A percentile compares a stretch with the other conserved stretches of the same genome.
Evolutionary conservation across 73 alveolate species (phyloP).

Genomic region (Paraurostyla sp.): DNA sequence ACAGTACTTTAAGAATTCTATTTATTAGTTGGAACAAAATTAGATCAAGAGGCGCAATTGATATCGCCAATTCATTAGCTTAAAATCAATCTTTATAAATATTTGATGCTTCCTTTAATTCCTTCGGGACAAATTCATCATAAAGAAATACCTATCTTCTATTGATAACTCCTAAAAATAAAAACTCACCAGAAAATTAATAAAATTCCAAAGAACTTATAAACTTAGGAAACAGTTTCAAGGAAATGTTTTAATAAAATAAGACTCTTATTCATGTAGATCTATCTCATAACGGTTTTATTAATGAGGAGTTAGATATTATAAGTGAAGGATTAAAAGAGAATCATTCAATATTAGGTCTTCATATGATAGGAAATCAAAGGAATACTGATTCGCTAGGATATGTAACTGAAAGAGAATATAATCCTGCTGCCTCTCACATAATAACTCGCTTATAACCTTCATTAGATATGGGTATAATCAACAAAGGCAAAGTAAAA

Average conservation of each 20-base stretch:
- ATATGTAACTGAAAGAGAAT: conserved; percentile 5
- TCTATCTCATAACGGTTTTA: conserved; percentile 65
- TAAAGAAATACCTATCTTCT: neutral
- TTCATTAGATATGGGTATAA: conserved; percentile 48
- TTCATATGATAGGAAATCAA: conserved; percentile 76
- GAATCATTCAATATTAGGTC: conserved; percentile 75
- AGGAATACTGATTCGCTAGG: conserved; percentile 65
- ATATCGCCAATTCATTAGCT: conserved; percentile 55
- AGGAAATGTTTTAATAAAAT: conserved; percentile 41
- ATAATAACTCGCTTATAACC: conserved; percentile 43
- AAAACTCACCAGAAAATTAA: neutral
- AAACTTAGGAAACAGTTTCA: neutral
- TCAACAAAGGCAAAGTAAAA: neutral
- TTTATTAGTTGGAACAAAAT: conserved; percentile 75
- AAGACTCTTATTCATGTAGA: conserved; percentile 72
- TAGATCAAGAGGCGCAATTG: conserved; percentile 70
- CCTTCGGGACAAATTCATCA: conserved; percentile 61
- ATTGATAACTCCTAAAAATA: neutral
- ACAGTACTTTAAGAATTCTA: neutral
- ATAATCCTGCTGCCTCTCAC: conserved; percentile 51
- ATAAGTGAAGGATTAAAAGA: conserved; percentile 70
- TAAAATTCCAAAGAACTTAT: neutral
- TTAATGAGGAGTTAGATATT: conserved; percentile 51
- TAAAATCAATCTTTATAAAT: conserved; percentile 54
- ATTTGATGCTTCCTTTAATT: conserved; percentile 80